A percentile compares a stretch with the other conserved stretches of the same genome.
phyloP scores from a whole-genome alignment of 768 basidiomycete species.

The Tricholoma terreum region DNA sequence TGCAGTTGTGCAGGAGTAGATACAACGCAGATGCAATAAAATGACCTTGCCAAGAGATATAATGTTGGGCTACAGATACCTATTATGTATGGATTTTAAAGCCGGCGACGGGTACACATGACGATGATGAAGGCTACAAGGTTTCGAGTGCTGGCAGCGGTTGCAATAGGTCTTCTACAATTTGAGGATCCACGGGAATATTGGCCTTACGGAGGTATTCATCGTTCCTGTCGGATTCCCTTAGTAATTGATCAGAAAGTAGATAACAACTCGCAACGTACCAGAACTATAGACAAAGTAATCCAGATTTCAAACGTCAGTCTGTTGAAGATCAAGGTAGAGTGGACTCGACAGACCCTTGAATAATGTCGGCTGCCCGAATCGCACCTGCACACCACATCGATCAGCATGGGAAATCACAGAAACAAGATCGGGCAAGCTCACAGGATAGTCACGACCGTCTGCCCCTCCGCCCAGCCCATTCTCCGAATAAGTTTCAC shows the following conservation, averaged over 20 bases:
- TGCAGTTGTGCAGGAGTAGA: conserved; percentile 58
- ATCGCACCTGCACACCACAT: conserved; percentile 59
- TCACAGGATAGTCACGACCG: conserved; percentile 84
- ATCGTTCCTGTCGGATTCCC: conserved; percentile 41
- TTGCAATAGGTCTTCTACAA: conserved; percentile 41
- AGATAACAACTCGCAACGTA: conserved; percentile 17
- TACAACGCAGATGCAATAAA: not conserved
- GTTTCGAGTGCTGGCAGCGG: conserved; percentile 18
- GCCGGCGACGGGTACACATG: not conserved
- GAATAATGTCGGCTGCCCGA: conserved; percentile 91
- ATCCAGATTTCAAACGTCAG: not conserved
- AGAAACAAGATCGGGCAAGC: conserved; percentile 20
- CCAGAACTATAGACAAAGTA: conserved; percentile 38
- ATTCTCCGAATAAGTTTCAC: conserved; percentile 72
- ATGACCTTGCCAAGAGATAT: not conserved
- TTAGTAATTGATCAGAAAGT: not conserved
- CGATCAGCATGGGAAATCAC: not conserved
- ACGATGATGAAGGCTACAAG: not conserved
- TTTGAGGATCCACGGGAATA: conserved; percentile 39
- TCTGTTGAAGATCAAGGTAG: not conserved
- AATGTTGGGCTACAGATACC: not conserved
- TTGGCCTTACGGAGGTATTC: conserved; percentile 46
- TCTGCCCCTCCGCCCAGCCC: conserved; percentile 66
- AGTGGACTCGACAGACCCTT: conserved; percentile 49
- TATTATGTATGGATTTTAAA: not conserved